A percentile compares a stretch with the other conserved stretches of the same genome.
Evolutionary conservation across 73 alveolate species (phyloP).

Genomic region (Tetrahymena thermophila): DNA sequence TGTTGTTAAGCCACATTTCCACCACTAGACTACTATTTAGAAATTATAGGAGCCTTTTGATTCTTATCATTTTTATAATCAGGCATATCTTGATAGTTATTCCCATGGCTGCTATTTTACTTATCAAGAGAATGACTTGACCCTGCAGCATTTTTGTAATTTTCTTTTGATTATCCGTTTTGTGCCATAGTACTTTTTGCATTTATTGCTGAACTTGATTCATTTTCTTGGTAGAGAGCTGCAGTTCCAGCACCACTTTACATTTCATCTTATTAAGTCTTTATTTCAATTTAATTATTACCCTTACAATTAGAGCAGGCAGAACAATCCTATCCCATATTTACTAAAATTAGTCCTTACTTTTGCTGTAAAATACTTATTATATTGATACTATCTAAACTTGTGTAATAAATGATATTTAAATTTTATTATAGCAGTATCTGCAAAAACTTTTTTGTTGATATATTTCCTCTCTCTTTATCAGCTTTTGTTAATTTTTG

Average conservation of each 20-base stretch:
- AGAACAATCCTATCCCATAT: background rate
- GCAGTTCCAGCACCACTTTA: background rate
- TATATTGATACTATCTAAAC: background rate
- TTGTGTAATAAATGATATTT: background rate
- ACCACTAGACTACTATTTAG: background rate
- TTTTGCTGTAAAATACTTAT: background rate
- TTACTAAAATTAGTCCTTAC: background rate
- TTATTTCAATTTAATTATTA: background rate
- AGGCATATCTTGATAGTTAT: background rate
- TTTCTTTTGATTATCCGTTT: background rate
- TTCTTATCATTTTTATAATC: background rate
- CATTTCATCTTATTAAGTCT: background rate
- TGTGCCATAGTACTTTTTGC: background rate
- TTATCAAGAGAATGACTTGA: background rate
- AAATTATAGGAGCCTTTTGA: background rate
- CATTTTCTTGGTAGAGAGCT: background rate
- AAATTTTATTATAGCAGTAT: background rate
- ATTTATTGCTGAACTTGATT: background rate
- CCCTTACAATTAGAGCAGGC: background rate
- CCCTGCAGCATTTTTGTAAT: background rate
- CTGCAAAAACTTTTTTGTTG: background rate
- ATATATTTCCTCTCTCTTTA: background rate
- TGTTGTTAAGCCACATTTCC: background rate
- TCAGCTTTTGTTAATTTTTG: background rate
- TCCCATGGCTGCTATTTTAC: background rate